A percentile compares a stretch with the other conserved stretches of the same genome.
These are phyloP conservation scores for Chenopodium album DNA, from an alignment of 148 eudicot genomes.

Conservation along the genomic window DNA sequence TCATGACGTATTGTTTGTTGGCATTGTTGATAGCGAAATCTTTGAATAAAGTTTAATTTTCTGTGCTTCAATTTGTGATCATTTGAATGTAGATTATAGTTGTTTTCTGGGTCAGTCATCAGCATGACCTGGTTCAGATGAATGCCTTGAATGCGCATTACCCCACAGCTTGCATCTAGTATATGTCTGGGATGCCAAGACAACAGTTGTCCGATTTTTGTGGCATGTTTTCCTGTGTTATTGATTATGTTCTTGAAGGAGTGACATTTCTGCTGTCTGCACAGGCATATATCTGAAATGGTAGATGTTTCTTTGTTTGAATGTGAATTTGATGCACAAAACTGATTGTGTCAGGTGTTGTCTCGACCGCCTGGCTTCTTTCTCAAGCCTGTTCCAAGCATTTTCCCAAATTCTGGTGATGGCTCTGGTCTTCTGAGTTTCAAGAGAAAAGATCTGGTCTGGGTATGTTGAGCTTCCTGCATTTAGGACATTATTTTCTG, in stretches of 20 bases:
- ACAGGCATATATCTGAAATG: background rate
- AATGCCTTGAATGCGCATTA: background rate
- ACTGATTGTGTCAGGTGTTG: constrained; percentile 57
- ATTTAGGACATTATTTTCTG: constrained; percentile 14
- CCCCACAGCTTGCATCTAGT: background rate
- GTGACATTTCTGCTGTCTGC: background rate
- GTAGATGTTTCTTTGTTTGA: background rate
- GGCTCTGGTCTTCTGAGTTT: constrained; percentile 76
- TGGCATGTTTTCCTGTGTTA: background rate
- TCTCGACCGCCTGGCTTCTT: constrained; percentile 84
- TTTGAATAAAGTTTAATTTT: background rate
- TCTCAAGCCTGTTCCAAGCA: constrained; percentile 87
- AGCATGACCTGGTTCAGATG: background rate
- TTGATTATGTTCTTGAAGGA: background rate
- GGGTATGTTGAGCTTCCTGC: constrained; percentile 54
- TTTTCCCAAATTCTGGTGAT: constrained; percentile 56
- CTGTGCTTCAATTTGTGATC: background rate
- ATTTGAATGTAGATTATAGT: background rate
- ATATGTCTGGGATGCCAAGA: background rate
- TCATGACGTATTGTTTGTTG: background rate
- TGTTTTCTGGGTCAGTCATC: background rate
- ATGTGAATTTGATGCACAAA: constrained; percentile 20
- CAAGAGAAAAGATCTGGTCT: constrained; percentile 82
- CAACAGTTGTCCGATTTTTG: background rate
- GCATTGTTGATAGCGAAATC: background rate